phyloP scores from a whole-genome alignment of 2,329 filamentous ascomycete species.

The Balansia obtecta region DNA sequence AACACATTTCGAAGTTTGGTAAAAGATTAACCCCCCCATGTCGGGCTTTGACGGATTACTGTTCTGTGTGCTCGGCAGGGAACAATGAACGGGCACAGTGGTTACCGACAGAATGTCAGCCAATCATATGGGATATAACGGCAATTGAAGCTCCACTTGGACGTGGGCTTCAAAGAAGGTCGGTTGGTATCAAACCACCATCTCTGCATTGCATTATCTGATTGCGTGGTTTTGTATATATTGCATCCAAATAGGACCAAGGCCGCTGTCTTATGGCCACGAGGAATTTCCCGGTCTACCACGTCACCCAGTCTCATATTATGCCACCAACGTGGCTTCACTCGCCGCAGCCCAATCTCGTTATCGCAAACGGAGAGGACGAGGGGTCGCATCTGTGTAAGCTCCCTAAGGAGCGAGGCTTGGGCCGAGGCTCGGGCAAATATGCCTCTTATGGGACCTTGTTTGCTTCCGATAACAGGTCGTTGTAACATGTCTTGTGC shows the following conservation, averaged over 20 bases:
- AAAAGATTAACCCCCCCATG: too few relatives aligned
- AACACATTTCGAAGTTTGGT: background rate
- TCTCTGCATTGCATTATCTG: too few relatives aligned
- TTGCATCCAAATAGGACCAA: background rate
- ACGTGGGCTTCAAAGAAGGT: too few relatives aligned
- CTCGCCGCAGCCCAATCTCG: background rate
- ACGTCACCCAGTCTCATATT: background rate
- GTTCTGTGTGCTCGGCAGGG: background rate
- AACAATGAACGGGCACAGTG: background rate
- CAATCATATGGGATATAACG: too few relatives aligned
- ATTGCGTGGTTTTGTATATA: too few relatives aligned
- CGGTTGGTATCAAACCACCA: too few relatives aligned
- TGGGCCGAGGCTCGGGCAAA: background rate
- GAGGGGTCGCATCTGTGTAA: background rate
- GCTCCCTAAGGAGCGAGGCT: too few relatives aligned
- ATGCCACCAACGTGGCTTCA: background rate
- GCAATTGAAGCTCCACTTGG: too few relatives aligned
- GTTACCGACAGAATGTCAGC: background rate
- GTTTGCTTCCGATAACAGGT: background rate
- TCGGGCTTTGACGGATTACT: background rate
- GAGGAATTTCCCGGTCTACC: background rate
- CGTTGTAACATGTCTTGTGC: background rate
- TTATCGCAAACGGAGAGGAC: background rate
- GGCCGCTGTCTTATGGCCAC: background rate
- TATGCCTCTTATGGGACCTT: background rate